These are phyloP conservation scores for Tarenaya hassleriana DNA, from an alignment of 345 rosid species.

Conservation along the genomic window DNA sequence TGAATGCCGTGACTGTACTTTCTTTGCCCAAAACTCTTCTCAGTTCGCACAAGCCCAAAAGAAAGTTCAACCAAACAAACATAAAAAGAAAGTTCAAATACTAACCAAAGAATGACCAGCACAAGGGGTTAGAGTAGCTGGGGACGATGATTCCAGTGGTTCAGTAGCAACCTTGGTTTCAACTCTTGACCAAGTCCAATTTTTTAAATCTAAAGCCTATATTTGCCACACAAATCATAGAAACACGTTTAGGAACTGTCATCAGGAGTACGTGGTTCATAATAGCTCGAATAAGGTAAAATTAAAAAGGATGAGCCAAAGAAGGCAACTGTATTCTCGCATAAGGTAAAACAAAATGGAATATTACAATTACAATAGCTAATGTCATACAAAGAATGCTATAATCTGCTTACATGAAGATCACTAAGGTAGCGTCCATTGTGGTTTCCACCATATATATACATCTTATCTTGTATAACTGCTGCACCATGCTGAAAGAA, in stretches of 20 bases:
- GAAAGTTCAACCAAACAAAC: constrained; percentile 8
- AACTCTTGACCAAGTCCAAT: constrained; percentile 93
- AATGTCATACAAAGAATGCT: constrained; percentile 7
- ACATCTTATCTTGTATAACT: constrained; percentile 88
- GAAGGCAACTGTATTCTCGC: background rate
- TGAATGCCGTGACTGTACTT: constrained; percentile 1
- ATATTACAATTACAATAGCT: constrained; percentile 13
- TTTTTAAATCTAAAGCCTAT: constrained; percentile 92
- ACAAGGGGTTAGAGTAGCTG: constrained; percentile 52
- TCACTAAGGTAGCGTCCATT: constrained; percentile 96
- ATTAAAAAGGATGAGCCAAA: background rate
- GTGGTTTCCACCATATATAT: constrained; percentile 90
- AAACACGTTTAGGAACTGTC: constrained; percentile 9
- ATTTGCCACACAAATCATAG: constrained; percentile 29
- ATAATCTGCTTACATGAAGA: constrained; percentile 68
- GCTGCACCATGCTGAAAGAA: constrained; percentile 84
- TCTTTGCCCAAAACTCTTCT: constrained; percentile 18
- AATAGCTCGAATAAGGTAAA: background rate
- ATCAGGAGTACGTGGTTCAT: background rate
- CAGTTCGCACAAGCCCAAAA: constrained; percentile 18
- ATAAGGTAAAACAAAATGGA: constrained; percentile 3
- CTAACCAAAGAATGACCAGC: constrained; percentile 99
- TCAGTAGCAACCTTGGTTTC: constrained; percentile 57
- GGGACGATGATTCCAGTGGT: constrained; percentile 46
- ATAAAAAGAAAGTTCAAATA: constrained; percentile 19